Conservation (phyloP, 2,329 filamentous ascomycete species). For the Blastomyces percursus region DNA sequence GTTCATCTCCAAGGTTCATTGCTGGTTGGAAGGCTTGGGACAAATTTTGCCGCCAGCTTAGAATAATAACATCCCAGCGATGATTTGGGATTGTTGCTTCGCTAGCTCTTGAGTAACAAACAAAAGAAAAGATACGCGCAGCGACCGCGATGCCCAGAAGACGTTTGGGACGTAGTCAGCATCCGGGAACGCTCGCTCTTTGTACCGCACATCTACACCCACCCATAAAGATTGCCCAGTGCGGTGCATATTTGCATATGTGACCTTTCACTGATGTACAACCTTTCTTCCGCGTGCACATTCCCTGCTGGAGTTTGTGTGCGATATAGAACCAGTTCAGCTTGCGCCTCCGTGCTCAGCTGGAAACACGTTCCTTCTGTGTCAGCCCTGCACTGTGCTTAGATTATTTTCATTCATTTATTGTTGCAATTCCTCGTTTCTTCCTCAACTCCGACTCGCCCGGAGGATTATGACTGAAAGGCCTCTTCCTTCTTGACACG, state of each 20-base stretch:
- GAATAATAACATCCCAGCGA: not conserved
- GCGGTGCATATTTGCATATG: slow-evolving; percentile 4
- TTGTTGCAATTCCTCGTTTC: slow-evolving; percentile 15
- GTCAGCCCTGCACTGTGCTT: not conserved
- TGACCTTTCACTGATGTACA: slow-evolving; percentile 1
- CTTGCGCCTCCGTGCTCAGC: not conserved
- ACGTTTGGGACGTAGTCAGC: slow-evolving; percentile 7
- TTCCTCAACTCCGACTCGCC: slow-evolving; percentile 2
- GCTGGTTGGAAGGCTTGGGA: not conserved
- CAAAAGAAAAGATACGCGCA: not conserved
- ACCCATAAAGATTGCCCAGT: not conserved
- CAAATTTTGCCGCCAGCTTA: not conserved
- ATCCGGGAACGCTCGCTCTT: slow-evolving; percentile 7
- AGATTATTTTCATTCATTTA: not conserved
- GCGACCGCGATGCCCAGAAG: not conserved
- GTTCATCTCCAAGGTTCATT: not conserved
- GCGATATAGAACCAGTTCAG: slow-evolving; percentile 9
- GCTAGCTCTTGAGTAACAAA: slow-evolving; percentile 2
- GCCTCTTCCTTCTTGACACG: slow-evolving; percentile 10
- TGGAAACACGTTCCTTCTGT: not conserved
- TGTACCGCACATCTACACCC: slow-evolving; percentile 4
- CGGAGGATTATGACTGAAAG: not conserved
- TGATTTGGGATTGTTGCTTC: not conserved
- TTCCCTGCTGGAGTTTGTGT: not conserved
- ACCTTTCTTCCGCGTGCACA: not conserved